Base-by-base conservation (phyloP, 768 basidiomycete genomes). In the Phylloporus sp. region DNA sequence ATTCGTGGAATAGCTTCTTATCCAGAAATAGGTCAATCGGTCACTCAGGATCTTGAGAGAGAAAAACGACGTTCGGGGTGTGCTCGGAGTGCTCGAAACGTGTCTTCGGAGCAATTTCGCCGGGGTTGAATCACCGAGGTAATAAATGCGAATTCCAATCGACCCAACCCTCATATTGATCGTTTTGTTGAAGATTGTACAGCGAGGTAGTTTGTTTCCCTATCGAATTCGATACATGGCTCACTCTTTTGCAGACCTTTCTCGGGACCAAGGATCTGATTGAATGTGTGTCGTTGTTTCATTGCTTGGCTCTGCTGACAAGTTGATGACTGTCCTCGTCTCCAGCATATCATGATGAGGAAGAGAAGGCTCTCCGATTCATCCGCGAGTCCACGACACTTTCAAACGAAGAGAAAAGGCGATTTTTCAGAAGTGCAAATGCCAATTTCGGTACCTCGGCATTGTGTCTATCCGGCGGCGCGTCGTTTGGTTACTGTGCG, bases 381-480 rank as follows among this genome's bases (percentile, higher is more conserved):
- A 78, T 99, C 44, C 81, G 92, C 5, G 80, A 85, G 22, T 80
- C 89, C 0, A 74, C 80, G 0, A 82, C 86, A 24, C 72, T 98
- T 8, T 81, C 87, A 0, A 72, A 82, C 13, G 91, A 97, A 50
- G 94, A 97, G 71, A 98, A 97, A 73, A 82, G 82, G 58, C 80
- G 85, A 10, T 97, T 99, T 67, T 98, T 97, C 75, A 88, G 88
- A 65, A 85, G 80, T 55, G 82, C 86, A 40, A 93, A 91, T 64
- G 86, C 88, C 43, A 95, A 97, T 71, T 77, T 95, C 11, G 95
- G 95, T 66, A 83, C 88, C 4, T 88, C 90, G 35, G 95, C 97
- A 0, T 72, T 99, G 5, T 98, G 95, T 68, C 78, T 99, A 11
- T 93, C 90, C n/a, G 97, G 97, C 15, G 95, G 97, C 6, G 97